These are phyloP conservation scores for Chytriomyces confervae DNA, from an alignment of 192 early-diverging fungal species.

Conservation along the genomic window DNA sequence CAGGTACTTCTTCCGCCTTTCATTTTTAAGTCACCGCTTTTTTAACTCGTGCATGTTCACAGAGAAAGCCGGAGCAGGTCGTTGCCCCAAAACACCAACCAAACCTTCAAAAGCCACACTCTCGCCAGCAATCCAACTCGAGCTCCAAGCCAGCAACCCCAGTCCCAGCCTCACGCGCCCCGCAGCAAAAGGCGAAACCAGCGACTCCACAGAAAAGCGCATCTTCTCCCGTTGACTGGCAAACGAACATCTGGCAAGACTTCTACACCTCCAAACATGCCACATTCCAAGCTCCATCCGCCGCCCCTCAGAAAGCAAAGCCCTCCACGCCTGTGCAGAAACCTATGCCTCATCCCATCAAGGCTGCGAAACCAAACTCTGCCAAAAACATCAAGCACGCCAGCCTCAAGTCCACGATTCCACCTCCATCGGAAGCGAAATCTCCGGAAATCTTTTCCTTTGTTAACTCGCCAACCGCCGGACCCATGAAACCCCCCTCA, in stretches of 20 bases:
- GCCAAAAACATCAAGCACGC: not conserved
- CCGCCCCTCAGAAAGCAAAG: not conserved
- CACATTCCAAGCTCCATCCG: not conserved
- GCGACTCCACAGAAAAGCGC: conserved; percentile 12
- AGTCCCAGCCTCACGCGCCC: not conserved
- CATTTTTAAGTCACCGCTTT: no score
- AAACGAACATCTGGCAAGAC: conserved; percentile 10
- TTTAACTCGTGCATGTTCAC: no score
- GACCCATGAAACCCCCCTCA: not conserved
- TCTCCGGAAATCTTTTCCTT: conserved; percentile 34
- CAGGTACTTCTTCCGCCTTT: no score
- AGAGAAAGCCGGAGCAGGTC: conserved; percentile 7
- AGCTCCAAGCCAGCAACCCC: conserved; percentile 2
- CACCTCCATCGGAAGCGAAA: conserved; percentile 18
- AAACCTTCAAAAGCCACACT: not conserved
- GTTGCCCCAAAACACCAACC: conserved; percentile 17
- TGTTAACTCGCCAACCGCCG: conserved; percentile 11
- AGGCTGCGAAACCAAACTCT: not conserved
- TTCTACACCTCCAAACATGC: conserved; percentile 22
- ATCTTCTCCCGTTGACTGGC: conserved; percentile 9
- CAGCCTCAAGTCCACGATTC: conserved; percentile 24
- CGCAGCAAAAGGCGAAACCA: conserved; percentile 11
- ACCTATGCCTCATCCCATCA: not conserved
- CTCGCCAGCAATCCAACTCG: conserved; percentile 10
- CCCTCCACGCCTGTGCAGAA: not conserved